Evolutionary conservation across 805 yeast genomes (phyloP).

Genomic region (Suhomyces pyralidae): DNA sequence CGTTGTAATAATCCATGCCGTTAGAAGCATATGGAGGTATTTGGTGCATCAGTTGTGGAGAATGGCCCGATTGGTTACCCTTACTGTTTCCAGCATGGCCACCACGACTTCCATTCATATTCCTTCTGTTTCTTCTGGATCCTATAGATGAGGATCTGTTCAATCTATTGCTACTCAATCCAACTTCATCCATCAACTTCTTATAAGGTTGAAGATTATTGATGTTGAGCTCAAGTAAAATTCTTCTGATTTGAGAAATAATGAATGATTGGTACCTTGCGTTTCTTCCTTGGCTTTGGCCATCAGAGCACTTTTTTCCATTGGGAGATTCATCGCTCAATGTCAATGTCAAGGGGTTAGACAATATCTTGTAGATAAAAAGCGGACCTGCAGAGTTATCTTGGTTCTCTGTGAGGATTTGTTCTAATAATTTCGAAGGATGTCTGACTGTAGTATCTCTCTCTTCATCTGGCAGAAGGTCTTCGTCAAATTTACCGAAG

Average conservation of each 20-base stretch:
- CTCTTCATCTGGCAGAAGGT: constrained; percentile 15
- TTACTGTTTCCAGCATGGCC: background rate
- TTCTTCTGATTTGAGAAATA: constrained; percentile 57
- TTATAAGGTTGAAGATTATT: constrained; percentile 67
- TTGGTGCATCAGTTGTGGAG: constrained; percentile 8
- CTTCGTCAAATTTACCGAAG: constrained; percentile 49
- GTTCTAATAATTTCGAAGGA: constrained; percentile 50
- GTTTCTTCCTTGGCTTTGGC: constrained; percentile 10
- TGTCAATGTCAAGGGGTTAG: constrained; percentile 59
- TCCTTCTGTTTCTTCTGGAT: constrained; percentile 24
- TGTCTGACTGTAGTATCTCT: constrained; percentile 10
- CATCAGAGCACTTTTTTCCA: constrained; percentile 19
- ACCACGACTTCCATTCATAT: constrained; percentile 4
- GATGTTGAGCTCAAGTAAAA: constrained; percentile 58
- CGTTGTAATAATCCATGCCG: background rate
- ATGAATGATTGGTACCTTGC: constrained; percentile 51
- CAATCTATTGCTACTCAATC: constrained; percentile 46
- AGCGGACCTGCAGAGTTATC: constrained; percentile 52
- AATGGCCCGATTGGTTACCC: background rate
- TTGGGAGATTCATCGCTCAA: constrained; percentile 14
- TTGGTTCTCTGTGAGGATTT: constrained; percentile 60
- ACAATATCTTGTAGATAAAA: constrained; percentile 74
- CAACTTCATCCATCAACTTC: constrained; percentile 89
- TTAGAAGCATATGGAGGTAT: background rate
- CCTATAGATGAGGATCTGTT: constrained; percentile 24